Evolutionary conservation across 768 basidiomycete genomes (phyloP).

Genomic region (Calocera viscosa): DNA sequence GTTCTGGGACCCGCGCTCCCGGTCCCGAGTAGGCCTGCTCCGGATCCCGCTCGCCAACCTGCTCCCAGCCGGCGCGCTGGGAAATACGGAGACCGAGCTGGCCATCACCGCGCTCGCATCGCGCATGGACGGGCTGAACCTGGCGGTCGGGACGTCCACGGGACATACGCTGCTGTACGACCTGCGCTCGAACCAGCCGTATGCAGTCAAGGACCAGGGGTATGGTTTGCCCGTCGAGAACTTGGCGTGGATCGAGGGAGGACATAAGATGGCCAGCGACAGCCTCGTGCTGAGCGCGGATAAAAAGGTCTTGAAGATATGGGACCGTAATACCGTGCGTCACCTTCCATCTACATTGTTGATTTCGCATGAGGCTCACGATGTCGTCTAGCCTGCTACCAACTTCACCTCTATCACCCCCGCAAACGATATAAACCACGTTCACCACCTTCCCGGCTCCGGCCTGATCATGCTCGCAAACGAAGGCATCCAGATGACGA

Average conservation of each 20-base stretch:
- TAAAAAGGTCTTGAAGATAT: conserved; percentile 94
- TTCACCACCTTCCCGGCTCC: conserved; percentile 80
- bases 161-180: conserved; percentile 94
- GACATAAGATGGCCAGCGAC: conserved; percentile 68
- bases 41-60: conserved; percentile 46
- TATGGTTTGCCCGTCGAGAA: conserved; percentile 83
- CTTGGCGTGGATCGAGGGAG: conserved; percentile 82
- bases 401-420: conserved; percentile 93
- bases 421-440: conserved; percentile 73
- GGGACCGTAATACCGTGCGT: conserved; percentile 74
- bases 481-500: conserved; percentile 91
- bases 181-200: conserved; percentile 69
- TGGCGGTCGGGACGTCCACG: conserved; percentile 88
- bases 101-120: conserved; percentile 78
- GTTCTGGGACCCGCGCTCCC: conserved; percentile 90
- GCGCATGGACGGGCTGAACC: conserved; percentile 75
- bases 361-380: neutral
- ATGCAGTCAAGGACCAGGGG: conserved; percentile 89
- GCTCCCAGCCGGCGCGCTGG: conserved; percentile 30
- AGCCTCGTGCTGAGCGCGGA: conserved; percentile 86
- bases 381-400: conserved; percentile 46
- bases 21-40: conserved; percentile 59
- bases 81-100: conserved; percentile 28
- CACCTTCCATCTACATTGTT: neutral
- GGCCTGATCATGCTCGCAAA: conserved; percentile 87